A percentile compares a stretch with the other conserved stretches of the same genome.
Evolutionary conservation across 2,329 filamentous ascomycete genomes (phyloP).

Genomic region (Dactylellina parvicollis): DNA sequence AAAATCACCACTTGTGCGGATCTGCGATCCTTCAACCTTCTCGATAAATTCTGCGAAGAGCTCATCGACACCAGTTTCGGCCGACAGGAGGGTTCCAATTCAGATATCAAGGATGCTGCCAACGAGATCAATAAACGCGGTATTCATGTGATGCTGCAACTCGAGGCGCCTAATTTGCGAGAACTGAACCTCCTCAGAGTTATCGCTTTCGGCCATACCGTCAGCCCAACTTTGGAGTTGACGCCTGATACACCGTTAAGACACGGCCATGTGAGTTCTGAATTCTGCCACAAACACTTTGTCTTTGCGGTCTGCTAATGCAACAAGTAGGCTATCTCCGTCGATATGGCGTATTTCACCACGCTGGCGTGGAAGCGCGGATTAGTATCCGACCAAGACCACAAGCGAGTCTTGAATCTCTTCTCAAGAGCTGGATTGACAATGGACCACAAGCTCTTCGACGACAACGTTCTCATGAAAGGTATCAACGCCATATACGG

Average conservation of each 20-base stretch:
- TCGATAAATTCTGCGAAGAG: conserved; percentile 75
- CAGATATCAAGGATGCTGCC: conserved; percentile 70
- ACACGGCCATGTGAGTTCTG: conserved; percentile 68
- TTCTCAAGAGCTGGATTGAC: conserved; percentile 76
- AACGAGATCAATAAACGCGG: conserved; percentile 75
- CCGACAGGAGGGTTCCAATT: conserved; percentile 67
- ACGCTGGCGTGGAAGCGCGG: conserved; percentile 73
- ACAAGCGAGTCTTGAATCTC: conserved; percentile 71
- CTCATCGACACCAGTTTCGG: conserved; percentile 74
- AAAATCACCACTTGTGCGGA: conserved; percentile 79
- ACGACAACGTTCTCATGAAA: conserved; percentile 72
- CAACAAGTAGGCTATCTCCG: conserved; percentile 69
- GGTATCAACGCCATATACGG: conserved; percentile 75
- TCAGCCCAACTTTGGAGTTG: conserved; percentile 77
- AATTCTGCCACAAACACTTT: neutral
- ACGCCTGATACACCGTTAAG: conserved; percentile 74
- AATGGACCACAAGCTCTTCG: conserved; percentile 76
- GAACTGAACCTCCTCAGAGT: conserved; percentile 77
- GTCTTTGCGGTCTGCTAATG: neutral
- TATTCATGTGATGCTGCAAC: conserved; percentile 77
- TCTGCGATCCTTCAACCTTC: conserved; percentile 71
- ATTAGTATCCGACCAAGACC: conserved; percentile 70
- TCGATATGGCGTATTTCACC: conserved; percentile 79
- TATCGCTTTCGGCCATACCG: conserved; percentile 79
- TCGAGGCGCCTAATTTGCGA: conserved; percentile 77